phyloP scores from a whole-genome alignment of 345 rosid species.

The Conringia planisiliqua region DNA sequence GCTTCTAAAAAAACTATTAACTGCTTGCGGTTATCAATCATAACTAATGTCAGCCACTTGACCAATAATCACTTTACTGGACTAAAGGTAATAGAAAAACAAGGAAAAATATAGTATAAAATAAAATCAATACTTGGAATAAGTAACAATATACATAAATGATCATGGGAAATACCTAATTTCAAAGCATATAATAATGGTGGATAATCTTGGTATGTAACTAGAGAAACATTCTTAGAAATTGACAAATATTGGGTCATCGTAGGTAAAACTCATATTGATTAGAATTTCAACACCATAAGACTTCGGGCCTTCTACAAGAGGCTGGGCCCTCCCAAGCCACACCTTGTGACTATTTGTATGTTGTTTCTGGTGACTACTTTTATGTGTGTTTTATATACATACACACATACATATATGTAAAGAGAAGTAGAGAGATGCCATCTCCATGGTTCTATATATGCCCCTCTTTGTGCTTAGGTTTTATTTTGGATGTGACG shows the following conservation, averaged over 20 bases:
- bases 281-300: slow-evolving; percentile 18
- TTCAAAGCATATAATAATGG: neutral
- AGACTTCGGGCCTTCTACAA: slow-evolving; percentile 18
- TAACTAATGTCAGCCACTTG: neutral
- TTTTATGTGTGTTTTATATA: neutral
- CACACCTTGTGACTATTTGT: slow-evolving; percentile 24
- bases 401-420: neutral
- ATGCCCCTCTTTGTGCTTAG: slow-evolving; percentile 24
- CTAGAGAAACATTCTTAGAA: slow-evolving; percentile 22
- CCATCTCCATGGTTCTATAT: slow-evolving; percentile 23
- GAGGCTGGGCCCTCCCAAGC: slow-evolving; percentile 31
- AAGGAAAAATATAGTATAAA: neutral
- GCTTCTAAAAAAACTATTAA: neutral
- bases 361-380: slow-evolving; percentile 8
- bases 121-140: neutral
- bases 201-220: slow-evolving; percentile 3
- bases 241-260: slow-evolving; percentile 14
- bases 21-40: neutral
- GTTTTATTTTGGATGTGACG: slow-evolving; percentile 35
- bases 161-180: slow-evolving; percentile 11
- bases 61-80: neutral
- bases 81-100: neutral
- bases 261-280: slow-evolving; percentile 20
- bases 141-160: neutral
- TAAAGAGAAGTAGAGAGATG: slow-evolving; percentile 12